Percentiles rank a stretch among this genome's conserved stretches.
These are phyloP conservation scores for Elongisporangium prolatum DNA, from an alignment of 352 stramenopile genomes.

Conservation along the genomic window DNA sequence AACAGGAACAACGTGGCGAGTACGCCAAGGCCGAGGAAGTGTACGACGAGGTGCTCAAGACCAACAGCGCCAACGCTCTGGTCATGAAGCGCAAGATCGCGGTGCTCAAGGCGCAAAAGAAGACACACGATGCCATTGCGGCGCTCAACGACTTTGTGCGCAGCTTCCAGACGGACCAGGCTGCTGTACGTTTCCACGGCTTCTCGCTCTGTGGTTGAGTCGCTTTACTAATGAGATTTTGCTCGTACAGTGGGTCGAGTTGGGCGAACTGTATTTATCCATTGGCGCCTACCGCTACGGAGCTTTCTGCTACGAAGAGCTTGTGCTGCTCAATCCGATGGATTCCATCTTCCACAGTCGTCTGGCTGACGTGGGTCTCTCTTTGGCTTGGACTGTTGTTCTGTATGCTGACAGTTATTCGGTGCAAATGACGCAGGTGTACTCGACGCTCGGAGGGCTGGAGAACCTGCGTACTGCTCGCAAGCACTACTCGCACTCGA, in stretches of 20 bases:
- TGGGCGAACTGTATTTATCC: conserved; percentile 53
- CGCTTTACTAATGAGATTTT: conserved; percentile 3
- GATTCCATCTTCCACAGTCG: conserved; percentile 58
- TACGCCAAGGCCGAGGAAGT: conserved; percentile 49
- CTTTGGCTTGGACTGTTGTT: not conserved
- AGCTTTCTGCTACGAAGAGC: conserved; percentile 71
- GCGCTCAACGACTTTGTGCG: conserved; percentile 58
- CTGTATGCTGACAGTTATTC: not conserved
- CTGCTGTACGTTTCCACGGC: conserved; percentile 24
- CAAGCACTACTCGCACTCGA: conserved; percentile 68
- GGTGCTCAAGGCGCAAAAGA: conserved; percentile 60
- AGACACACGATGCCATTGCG: conserved; percentile 41
- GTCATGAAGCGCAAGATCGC: conserved; percentile 65
- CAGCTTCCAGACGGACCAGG: conserved; percentile 52
- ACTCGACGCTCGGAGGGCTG: conserved; percentile 54
- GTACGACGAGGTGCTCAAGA: conserved; percentile 52
- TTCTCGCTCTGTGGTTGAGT: not conserved
- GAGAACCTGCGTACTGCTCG: conserved; percentile 53
- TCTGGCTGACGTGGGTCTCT: conserved; percentile 38
- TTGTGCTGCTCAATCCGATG: conserved; percentile 66
- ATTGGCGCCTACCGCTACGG: conserved; percentile 51
- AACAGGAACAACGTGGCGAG: conserved; percentile 43
- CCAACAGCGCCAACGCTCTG: conserved; percentile 53
- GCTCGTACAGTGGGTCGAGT: conserved; percentile 45
- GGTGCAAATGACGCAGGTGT: conserved; percentile 28